A percentile compares a stretch with the other conserved stretches of the same genome.
These are phyloP conservation scores for Helichrysum umbraculigerum DNA, from an alignment of 129 eudicot species.

Conservation along the genomic window DNA sequence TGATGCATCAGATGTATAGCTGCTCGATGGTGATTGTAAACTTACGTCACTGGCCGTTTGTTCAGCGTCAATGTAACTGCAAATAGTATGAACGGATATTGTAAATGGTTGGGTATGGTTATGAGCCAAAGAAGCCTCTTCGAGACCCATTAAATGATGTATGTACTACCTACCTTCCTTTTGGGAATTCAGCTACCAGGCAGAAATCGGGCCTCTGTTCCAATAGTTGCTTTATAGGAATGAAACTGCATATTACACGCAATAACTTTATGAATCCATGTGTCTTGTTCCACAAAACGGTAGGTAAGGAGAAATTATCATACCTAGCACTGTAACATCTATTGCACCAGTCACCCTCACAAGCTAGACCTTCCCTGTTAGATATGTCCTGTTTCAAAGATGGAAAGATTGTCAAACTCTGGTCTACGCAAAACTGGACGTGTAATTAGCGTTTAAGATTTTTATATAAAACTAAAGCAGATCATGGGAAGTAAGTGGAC, in stretches of 20 bases:
- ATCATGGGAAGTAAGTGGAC: neutral
- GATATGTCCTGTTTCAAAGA: slow-evolving; percentile 64
- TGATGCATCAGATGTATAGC: slow-evolving; percentile 48
- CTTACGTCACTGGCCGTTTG: slow-evolving; percentile 55
- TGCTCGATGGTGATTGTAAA: slow-evolving; percentile 42
- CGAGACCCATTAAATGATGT: neutral
- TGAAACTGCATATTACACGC: slow-evolving; percentile 50
- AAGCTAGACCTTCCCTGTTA: slow-evolving; percentile 81
- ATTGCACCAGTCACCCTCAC: slow-evolving; percentile 79
- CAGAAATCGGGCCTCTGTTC: slow-evolving; percentile 65
- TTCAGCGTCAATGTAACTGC: slow-evolving; percentile 66
- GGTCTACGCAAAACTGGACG: neutral
- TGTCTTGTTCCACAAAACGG: neutral
- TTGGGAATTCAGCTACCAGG: slow-evolving; percentile 66
- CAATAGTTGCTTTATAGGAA: slow-evolving; percentile 50
- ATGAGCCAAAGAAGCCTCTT: neutral
- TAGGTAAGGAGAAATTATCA: slow-evolving; percentile 1
- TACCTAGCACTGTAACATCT: slow-evolving; percentile 65
- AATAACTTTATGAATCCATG: neutral
- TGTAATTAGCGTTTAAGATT: neutral
- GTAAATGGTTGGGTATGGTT: neutral
- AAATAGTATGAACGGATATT: neutral
- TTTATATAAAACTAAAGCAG: neutral
- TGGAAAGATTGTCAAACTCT: neutral
- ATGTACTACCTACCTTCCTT: slow-evolving; percentile 50